These are phyloP conservation scores for Periconia sp. DNA, from an alignment of 2,329 filamentous ascomycete species.

Conservation along the genomic window DNA sequence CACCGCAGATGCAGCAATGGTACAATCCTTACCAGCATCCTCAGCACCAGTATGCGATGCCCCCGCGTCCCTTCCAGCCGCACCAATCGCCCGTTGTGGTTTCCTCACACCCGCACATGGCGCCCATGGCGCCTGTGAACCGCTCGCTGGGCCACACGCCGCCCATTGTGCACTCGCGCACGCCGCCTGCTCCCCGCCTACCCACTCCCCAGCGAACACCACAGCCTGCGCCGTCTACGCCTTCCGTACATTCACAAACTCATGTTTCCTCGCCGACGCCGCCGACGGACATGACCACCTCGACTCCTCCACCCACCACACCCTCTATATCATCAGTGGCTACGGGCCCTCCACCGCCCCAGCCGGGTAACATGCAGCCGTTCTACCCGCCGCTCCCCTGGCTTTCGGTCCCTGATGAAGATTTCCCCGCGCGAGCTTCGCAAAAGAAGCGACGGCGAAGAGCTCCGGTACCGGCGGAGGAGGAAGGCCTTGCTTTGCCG, in stretches of 20 bases:
- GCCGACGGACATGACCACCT: constrained; percentile 34
- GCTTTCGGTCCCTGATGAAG: constrained; percentile 61
- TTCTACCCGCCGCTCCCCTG: constrained; percentile 64
- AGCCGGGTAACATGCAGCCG: constrained; percentile 45
- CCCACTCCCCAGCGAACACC: constrained; percentile 40
- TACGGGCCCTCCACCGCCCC: constrained; percentile 19
- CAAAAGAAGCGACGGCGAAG: constrained; percentile 53
- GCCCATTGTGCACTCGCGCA: constrained; percentile 43
- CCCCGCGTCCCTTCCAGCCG: constrained; percentile 45
- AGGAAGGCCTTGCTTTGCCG: constrained; percentile 57
- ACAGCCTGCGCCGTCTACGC: constrained; percentile 40
- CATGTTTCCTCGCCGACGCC: constrained; percentile 40
- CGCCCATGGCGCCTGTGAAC: constrained; percentile 56
- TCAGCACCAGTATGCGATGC: constrained; percentile 47
- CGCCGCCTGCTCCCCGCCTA: constrained; percentile 39
- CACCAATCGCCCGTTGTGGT: constrained; percentile 54
- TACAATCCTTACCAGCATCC: constrained; percentile 46
- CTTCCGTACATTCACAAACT: constrained; percentile 43
- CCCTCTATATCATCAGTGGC: constrained; percentile 28
- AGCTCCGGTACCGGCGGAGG: constrained; percentile 45
- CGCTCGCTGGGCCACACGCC: constrained; percentile 45
- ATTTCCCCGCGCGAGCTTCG: constrained; percentile 60
- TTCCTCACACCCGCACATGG: constrained; percentile 52
- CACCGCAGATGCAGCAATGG: constrained; percentile 44
- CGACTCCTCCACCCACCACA: constrained; percentile 33